phyloP scores from a whole-genome alignment of 2,329 filamentous ascomycete genomes.

The Cytospora paraplurivora region DNA sequence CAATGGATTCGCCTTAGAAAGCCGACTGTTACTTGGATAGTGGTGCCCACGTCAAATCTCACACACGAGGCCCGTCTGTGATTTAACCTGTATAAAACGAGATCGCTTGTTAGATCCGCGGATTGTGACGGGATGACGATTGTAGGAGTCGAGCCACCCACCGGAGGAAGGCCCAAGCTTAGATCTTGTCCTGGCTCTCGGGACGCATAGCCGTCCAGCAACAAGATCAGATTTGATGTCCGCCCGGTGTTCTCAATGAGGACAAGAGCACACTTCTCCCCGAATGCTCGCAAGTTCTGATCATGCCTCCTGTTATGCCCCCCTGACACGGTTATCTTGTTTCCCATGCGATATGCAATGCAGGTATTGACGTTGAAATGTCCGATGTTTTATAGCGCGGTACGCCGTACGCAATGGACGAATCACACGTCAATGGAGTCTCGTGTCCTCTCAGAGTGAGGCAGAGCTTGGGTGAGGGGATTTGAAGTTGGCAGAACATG shows the following conservation, averaged over 20 bases:
- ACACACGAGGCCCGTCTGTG: conserved; percentile 14
- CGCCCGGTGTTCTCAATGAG: background rate
- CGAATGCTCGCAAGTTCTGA: background rate
- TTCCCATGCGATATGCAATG: background rate
- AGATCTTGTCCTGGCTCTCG: background rate
- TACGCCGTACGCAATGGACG: background rate
- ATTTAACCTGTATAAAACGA: conserved; percentile 23
- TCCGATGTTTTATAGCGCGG: background rate
- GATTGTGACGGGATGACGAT: conserved; percentile 24
- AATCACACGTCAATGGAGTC: background rate
- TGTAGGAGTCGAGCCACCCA: conserved; percentile 9
- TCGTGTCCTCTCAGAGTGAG: background rate
- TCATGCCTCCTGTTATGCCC: background rate
- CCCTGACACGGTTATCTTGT: background rate
- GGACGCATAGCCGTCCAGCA: background rate
- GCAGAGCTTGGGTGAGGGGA: background rate
- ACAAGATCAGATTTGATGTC: background rate
- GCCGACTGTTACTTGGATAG: conserved; percentile 11
- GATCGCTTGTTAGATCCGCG: conserved; percentile 27
- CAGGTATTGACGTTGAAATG: background rate
- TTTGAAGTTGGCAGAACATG: background rate
- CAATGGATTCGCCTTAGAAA: conserved; percentile 4
- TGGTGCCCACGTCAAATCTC: conserved; percentile 7
- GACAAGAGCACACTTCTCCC: background rate
- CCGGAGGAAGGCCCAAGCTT: background rate